Base-by-base conservation (phyloP, 768 basidiomycete genomes). In the Mrakia gelida region DNA sequence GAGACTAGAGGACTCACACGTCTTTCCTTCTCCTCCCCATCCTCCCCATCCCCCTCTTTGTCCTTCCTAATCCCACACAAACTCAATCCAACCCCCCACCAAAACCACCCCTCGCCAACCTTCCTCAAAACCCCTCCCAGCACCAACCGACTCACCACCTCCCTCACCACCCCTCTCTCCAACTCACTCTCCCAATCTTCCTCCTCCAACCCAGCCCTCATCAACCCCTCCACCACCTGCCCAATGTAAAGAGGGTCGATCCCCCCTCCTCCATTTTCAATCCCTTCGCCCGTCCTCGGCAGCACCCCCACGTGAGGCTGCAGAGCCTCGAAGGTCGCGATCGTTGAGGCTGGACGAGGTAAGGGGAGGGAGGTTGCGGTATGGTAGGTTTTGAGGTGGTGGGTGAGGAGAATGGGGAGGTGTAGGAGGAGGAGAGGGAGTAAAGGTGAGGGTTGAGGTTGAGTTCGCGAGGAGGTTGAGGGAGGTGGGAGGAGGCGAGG, bases 81-180 rank as follows among this genome's bases (percentile, higher is more conserved):
- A 18, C 73, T 34, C 34, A 73, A n/a, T n/a, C 73, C 73, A 32
- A 75, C 45, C 2, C 65, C 63, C 75, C 75, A 75, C 75, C 75
- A 75, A 32, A 97, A 98, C 94, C 95, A 98, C 0, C 92, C 92
- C 83, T 97, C 91, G 9, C 89, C 88, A 72, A 96, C 83, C 80
- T 89, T 90, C 43, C 90, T 90, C 34, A 85, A 83, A 5, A 86
- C 80, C 26, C 81, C 83, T 70, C 88, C 88, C 79, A 94, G 85
- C 9, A 98, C 85, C 32, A 92, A 87, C 81, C 92, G 91, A 81
- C 93, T 88, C 43, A 96, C 81, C 56, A 97, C 86, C 85, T 98
- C 96, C 77, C 94, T 89, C 61, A 92, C 85, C 78, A 98, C 91
- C 79, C 88, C 87, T n/a, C 93, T 88, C 85, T 97, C 92, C 0